Base-by-base conservation (phyloP, 352 stramenopile genomes). In the Pythium dissotocum region DNA sequence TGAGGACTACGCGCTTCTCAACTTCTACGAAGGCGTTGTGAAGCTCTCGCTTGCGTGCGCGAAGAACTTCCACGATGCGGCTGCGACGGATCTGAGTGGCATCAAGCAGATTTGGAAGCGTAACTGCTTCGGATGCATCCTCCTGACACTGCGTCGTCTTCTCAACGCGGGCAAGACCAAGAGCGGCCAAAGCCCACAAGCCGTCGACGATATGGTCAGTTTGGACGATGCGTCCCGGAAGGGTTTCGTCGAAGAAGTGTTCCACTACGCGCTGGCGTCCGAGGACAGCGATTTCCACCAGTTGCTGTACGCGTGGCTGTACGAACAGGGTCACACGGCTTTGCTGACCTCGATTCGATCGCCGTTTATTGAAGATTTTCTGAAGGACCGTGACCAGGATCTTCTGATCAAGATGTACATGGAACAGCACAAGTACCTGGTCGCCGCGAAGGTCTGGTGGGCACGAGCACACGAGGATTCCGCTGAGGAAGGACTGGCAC, bases 351-450 rank as follows among this genome's bases (percentile, higher is more conserved):
- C 80, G 13, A 85, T 94, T 57, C 79, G 82, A 28, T 93, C 83
- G 46, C 63, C 79, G 10, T 93, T 83, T 64, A 93, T 94, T 61
- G 88, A 96, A 72, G 81, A 85, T 6, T 96, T 94, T 58, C 57
- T 96, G 26, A 90, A 94, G 70, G 77, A 83, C 52, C 89, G 90
- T 61, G 87, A 96, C 58, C 83, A 93, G 68, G 86, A 96, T 67
- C 64, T 96, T 38, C 79, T 96, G 10, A 80, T 96, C 40, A 89
- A 93, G 69, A 76, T 91, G 49, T 94, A 96, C 68, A 93, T 96
- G 84, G 82, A 93, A 21, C 86, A 94, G 59, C 82, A 89, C 26
- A 93, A 92, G 67, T 96, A 93, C 65, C 73, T 96, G 26, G 72
- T 90, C 7, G 88, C 88, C 0, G 88, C 88, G 0, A 93, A 94